A percentile compares a stretch with the other conserved stretches of the same genome.
Conservation (phyloP, 176 grass and related monocot species). For the Aegilops speltoides region DNA sequence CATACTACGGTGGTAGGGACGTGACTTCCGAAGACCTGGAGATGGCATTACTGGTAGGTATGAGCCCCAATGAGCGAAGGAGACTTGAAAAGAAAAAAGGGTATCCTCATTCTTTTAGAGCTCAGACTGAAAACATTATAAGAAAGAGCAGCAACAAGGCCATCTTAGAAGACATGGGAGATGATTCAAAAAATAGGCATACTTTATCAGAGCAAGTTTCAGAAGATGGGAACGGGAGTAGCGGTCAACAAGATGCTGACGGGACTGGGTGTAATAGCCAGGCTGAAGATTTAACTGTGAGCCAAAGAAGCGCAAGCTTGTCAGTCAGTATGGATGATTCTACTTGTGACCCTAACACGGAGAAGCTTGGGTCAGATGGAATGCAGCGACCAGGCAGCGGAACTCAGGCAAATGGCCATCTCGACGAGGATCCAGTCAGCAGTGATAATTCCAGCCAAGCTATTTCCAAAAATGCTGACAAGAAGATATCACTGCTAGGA, state of each 20-base stretch:
- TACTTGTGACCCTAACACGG: slow-evolving; percentile 18
- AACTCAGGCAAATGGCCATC: slow-evolving; percentile 26
- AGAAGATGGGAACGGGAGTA: slow-evolving; percentile 21
- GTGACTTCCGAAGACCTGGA: slow-evolving; percentile 73
- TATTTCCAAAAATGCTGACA: slow-evolving; percentile 40
- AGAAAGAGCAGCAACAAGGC: slow-evolving; percentile 32
- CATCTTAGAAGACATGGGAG: slow-evolving; percentile 28
- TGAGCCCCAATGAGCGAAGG: slow-evolving; percentile 83
- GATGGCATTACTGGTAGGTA: slow-evolving; percentile 82
- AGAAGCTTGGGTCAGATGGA: neutral
- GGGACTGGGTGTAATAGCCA: neutral
- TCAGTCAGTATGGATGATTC: slow-evolving; percentile 11
- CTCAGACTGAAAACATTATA: slow-evolving; percentile 47
- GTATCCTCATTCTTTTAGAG: slow-evolving; percentile 48
- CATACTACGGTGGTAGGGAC: slow-evolving; percentile 85
- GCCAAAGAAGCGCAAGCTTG: slow-evolving; percentile 25
- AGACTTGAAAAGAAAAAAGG: slow-evolving; percentile 78
- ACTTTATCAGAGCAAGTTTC: slow-evolving; percentile 19
- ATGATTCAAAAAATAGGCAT: slow-evolving; percentile 38
- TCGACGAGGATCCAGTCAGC: slow-evolving; percentile 25
- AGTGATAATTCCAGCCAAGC: slow-evolving; percentile 30
- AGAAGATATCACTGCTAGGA: slow-evolving; percentile 74
- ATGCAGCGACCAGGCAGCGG: slow-evolving; percentile 5
- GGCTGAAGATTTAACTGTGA: slow-evolving; percentile 13
- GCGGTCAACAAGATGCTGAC: slow-evolving; percentile 12